Conservation (phyloP, 2,329 filamentous ascomycete genomes). For the Triangularia verruculosa region DNA sequence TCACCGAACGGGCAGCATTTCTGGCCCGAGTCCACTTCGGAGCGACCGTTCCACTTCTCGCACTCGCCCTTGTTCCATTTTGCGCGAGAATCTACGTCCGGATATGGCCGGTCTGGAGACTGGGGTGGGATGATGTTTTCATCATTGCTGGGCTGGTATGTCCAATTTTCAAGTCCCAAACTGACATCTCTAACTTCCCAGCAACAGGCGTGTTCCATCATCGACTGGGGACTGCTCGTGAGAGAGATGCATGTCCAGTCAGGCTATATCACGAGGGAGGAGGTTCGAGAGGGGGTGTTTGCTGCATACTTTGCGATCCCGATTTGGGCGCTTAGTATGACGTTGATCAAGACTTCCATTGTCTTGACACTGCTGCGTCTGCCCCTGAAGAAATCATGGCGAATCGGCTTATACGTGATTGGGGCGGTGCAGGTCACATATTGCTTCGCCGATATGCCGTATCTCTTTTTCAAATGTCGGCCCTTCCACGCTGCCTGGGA, state of each 20-base stretch:
- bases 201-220: constrained; percentile 14
- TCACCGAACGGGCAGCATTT: constrained; percentile 16
- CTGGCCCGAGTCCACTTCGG: constrained; percentile 18
- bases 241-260: constrained; percentile 9
- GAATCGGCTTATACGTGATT: constrained; percentile 12
- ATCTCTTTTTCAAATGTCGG: constrained; percentile 19
- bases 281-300: constrained; percentile 1
- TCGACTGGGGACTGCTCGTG: constrained; percentile 18
- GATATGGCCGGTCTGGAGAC: constrained; percentile 19
- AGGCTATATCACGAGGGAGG: not conserved
- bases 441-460: constrained; percentile 15
- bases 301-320: constrained; percentile 19
- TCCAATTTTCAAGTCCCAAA: not conserved
- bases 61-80: constrained; percentile 18
- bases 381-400: constrained; percentile 8
- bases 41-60: constrained; percentile 17
- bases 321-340: constrained; percentile 22
- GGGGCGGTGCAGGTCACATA: constrained; percentile 10
- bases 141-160: constrained; percentile 21
- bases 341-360: constrained; percentile 21
- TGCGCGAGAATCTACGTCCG: constrained; percentile 19
- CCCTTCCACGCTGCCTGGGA: constrained; percentile 19
- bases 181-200: not conserved
- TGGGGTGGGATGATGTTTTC: constrained; percentile 20
- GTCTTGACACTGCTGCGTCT: constrained; percentile 19